Conservation (phyloP, 2,329 filamentous ascomycete genomes). For the Fusarium sp. region DNA sequence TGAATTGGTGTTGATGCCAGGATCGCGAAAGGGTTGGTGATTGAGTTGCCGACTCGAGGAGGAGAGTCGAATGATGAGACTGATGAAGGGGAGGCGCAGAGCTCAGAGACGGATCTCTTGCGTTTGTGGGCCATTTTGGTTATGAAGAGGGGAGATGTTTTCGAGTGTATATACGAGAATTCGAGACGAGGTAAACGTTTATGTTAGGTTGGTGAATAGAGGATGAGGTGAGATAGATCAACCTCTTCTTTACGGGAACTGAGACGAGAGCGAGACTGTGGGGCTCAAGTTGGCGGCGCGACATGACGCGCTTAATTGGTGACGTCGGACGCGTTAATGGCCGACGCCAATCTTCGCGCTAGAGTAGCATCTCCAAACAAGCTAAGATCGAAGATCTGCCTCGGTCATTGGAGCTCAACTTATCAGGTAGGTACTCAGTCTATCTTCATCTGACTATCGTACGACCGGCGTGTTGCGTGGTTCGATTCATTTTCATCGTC, state of each 20-base stretch:
- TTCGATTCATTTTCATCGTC: no score
- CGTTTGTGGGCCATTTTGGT: conserved; percentile 65
- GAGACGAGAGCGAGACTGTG: conserved; percentile 1
- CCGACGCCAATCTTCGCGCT: background rate
- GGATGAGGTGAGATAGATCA: conserved; percentile 20
- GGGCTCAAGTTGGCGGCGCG: conserved; percentile 32
- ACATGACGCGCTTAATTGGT: conserved; percentile 30
- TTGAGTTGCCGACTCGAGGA: conserved; percentile 48
- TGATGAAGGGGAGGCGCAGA: conserved; percentile 61
- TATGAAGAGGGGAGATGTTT: accelerated
- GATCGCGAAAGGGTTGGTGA: conserved; percentile 49
- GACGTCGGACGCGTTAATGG: conserved; percentile 24
- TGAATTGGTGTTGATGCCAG: conserved; percentile 56
- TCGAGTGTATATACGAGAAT: background rate
- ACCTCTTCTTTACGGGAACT: background rate
- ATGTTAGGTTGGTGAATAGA: background rate
- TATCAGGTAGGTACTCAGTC: no score
- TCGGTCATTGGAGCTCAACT: no score
- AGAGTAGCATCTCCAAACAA: no score
- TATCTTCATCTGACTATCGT: no score
- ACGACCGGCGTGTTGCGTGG: no score
- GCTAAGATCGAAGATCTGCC: no score
- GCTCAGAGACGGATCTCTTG: conserved; percentile 72
- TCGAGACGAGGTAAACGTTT: background rate
- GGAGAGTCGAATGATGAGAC: conserved; percentile 58